A percentile compares a stretch with the other conserved stretches of the same genome.
phyloP scores from a whole-genome alignment of 1,139 yeast species.

The Kurtzmaniella quercitrusa region DNA sequence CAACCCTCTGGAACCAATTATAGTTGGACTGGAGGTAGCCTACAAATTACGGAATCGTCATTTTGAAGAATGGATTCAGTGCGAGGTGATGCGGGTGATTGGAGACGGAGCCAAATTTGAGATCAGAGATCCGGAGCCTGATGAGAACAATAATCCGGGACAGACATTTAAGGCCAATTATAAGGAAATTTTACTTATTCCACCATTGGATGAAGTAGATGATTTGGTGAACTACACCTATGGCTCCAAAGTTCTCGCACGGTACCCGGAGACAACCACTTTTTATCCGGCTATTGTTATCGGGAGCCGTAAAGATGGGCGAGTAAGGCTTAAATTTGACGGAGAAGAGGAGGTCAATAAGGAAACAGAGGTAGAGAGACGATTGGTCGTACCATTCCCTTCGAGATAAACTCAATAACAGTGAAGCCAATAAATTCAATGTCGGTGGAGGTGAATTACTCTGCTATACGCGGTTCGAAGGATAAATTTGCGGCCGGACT shows the following conservation, averaged over 20 bases:
- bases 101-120: slow-evolving; percentile 79
- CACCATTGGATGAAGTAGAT: slow-evolving; percentile 39
- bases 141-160: slow-evolving; percentile 87
- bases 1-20: slow-evolving; percentile 60
- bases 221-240: slow-evolving; percentile 59
- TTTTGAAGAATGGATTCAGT: slow-evolving; percentile 92
- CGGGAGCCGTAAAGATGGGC: slow-evolving; percentile 71
- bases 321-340: slow-evolving; percentile 79
- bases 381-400: slow-evolving; percentile 78
- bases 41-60: slow-evolving; percentile 69
- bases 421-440: no score
- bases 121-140: slow-evolving; percentile 96
- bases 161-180: slow-evolving; percentile 79
- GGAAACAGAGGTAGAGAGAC: slow-evolving; percentile 88
- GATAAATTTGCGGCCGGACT: not conserved
- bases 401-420: slow-evolving; percentile 22
- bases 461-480: not conserved
- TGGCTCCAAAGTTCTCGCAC: slow-evolving; percentile 81
- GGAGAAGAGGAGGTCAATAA: slow-evolving; percentile 97
- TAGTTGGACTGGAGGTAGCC: slow-evolving; percentile 82
- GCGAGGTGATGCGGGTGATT: slow-evolving; percentile 76
- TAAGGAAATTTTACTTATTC: slow-evolving; percentile 76
- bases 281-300: slow-evolving; percentile 93
- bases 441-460: not conserved
- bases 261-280: slow-evolving; percentile 97